phyloP scores from a whole-genome alignment of 2,329 filamentous ascomycete species.

The Botrytis hyacinthi region DNA sequence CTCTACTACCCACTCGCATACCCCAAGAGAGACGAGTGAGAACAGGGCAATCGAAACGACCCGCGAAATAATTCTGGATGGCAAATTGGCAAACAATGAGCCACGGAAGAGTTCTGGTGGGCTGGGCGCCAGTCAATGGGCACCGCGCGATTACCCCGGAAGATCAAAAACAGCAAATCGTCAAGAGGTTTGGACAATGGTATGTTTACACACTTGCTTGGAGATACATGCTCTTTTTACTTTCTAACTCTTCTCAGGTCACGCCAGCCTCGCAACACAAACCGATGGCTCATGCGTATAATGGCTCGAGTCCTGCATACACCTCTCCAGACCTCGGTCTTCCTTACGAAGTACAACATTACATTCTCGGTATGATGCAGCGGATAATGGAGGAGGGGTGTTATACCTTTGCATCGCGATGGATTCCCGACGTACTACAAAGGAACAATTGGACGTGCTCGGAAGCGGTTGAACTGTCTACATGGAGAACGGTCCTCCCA shows the following conservation, averaged over 20 bases:
- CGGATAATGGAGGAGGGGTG: constrained; percentile 37
- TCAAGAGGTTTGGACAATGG: constrained; percentile 32
- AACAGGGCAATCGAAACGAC: neutral
- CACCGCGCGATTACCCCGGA: constrained; percentile 28
- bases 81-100: neutral
- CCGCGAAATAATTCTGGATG: neutral
- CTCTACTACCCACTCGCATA: constrained; percentile 2
- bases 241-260: neutral
- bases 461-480: constrained; percentile 36
- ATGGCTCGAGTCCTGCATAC: neutral
- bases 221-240: constrained; percentile 17
- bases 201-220: constrained; percentile 18
- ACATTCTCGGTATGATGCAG: constrained; percentile 37
- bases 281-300: constrained; percentile 4
- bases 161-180: constrained; percentile 14
- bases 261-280: neutral
- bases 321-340: constrained; percentile 31
- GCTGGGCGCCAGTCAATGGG: constrained; percentile 32
- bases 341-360: constrained; percentile 40
- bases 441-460: constrained; percentile 34
- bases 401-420: constrained; percentile 35
- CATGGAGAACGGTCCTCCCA: constrained; percentile 34
- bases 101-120: constrained; percentile 5
- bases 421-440: constrained; percentile 32
- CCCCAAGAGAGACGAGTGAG: neutral